A percentile compares a stretch with the other conserved stretches of the same genome.
Conservation (phyloP, 495 filamentous ascomycete species). For the Xylaria sp. region DNA sequence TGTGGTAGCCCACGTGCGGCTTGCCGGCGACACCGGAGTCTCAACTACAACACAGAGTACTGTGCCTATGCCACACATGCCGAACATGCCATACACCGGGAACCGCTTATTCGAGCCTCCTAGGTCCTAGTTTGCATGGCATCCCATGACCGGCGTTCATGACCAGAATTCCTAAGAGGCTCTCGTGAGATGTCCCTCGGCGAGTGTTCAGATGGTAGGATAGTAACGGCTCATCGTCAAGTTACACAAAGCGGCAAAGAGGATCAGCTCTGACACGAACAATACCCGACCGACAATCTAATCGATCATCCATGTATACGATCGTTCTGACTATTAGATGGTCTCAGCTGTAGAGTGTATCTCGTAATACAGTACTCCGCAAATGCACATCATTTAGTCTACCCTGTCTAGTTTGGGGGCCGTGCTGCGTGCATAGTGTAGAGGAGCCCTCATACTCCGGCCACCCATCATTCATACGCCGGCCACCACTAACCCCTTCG, state of each 20-base stretch:
- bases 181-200: conserved; percentile 15
- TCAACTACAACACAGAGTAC: background rate
- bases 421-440: conserved; percentile 1
- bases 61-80: conserved; percentile 7
- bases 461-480: too few relatives aligned
- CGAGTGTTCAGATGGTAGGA: background rate
- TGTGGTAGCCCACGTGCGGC: background rate
- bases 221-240: background rate
- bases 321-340: conserved; percentile 15
- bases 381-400: conserved; percentile 15
- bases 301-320: background rate
- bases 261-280: conserved; percentile 6
- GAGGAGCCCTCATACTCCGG: too few relatives aligned
- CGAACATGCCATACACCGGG: background rate
- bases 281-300: background rate
- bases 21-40: conserved; percentile 16
- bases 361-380: conserved; percentile 18
- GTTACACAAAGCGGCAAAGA: conserved; percentile 20
- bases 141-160: conserved; percentile 2
- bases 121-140: background rate
- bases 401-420: background rate
- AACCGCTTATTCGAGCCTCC: conserved; percentile 6
- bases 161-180: background rate
- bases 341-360: background rate
- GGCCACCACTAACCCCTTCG: too few relatives aligned